Evolutionary conservation across 805 yeast genomes (phyloP).

Genomic region (Lipomyces yamadae): DNA sequence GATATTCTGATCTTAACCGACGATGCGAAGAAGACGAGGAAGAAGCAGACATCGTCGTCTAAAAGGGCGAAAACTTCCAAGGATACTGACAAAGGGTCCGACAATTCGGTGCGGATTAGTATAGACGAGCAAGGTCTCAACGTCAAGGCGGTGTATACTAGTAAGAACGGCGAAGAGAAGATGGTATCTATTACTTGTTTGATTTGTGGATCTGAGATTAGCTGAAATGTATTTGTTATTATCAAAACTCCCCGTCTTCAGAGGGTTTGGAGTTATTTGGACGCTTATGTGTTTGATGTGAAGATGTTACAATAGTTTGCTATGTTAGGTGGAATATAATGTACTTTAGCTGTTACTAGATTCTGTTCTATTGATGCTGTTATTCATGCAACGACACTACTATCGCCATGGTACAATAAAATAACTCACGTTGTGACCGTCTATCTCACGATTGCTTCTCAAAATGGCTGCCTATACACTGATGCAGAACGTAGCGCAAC

Average conservation of each 20-base stretch:
- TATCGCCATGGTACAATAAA: too few relatives aligned
- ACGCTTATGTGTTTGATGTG: neutral
- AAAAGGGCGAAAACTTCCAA: neutral
- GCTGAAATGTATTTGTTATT: neutral
- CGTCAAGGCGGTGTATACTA: slow-evolving; percentile 23
- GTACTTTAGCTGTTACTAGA: neutral
- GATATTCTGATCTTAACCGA: slow-evolving; percentile 12
- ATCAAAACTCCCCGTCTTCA: neutral
- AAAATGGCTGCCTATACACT: too few relatives aligned
- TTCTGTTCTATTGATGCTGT: neutral
- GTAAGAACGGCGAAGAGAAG: slow-evolving; percentile 12
- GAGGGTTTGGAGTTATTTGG: neutral
- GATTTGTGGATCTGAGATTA: neutral
- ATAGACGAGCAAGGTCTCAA: slow-evolving; percentile 6
- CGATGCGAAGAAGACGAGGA: neutral
- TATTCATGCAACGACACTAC: too few relatives aligned
- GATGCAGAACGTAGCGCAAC: too few relatives aligned
- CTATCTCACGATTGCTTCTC: too few relatives aligned
- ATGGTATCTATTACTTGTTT: slow-evolving; percentile 20
- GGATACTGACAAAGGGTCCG: neutral
- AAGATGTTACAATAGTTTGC: neutral
- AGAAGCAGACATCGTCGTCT: neutral
- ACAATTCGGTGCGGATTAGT: slow-evolving; percentile 10
- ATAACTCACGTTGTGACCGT: too few relatives aligned
- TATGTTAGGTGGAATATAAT: neutral